Evolutionary conservation across 768 basidiomycete genomes (phyloP).

Genomic region (Boletus insuetus): DNA sequence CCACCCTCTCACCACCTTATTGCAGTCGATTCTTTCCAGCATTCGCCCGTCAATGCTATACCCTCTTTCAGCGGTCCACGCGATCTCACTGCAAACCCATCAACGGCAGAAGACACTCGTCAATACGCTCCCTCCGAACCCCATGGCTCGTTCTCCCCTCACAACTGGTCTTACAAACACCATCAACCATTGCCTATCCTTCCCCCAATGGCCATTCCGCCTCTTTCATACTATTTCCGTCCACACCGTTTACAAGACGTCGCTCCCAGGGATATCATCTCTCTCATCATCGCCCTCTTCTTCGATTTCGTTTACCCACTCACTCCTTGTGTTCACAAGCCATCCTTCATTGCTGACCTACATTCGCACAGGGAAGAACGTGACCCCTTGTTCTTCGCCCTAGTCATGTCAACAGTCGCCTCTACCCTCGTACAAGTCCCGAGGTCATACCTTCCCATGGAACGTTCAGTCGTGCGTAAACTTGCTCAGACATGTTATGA

Average conservation of each 20-base stretch:
- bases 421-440: slow-evolving; percentile 88
- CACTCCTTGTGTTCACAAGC: slow-evolving; percentile 88
- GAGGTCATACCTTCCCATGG: slow-evolving; percentile 84
- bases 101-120: slow-evolving; percentile 45
- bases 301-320: slow-evolving; percentile 93
- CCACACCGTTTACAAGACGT: slow-evolving; percentile 78
- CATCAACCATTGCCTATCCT: slow-evolving; percentile 48
- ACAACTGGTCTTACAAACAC: slow-evolving; percentile 72
- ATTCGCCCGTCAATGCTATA: slow-evolving; percentile 36
- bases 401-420: slow-evolving; percentile 87
- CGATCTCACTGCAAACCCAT: slow-evolving; percentile 32
- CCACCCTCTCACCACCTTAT: slow-evolving; percentile 72
- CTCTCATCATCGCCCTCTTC: slow-evolving; percentile 81
- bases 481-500: slow-evolving; percentile 79
- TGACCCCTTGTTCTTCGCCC: slow-evolving; percentile 86
- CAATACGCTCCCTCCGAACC: slow-evolving; percentile 45
- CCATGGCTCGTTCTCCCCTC: slow-evolving; percentile 62
- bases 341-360: slow-evolving; percentile 89
- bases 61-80: slow-evolving; percentile 39
- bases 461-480: slow-evolving; percentile 78
- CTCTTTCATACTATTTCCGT: slow-evolving; percentile 73
- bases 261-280: slow-evolving; percentile 76
- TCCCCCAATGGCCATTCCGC: slow-evolving; percentile 43
- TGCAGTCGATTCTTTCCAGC: slow-evolving; percentile 66
- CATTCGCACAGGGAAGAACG: slow-evolving; percentile 76